phyloP scores from a whole-genome alignment of 1,284 basidiomycete species.

The Sanguinoderma infundibulare region DNA sequence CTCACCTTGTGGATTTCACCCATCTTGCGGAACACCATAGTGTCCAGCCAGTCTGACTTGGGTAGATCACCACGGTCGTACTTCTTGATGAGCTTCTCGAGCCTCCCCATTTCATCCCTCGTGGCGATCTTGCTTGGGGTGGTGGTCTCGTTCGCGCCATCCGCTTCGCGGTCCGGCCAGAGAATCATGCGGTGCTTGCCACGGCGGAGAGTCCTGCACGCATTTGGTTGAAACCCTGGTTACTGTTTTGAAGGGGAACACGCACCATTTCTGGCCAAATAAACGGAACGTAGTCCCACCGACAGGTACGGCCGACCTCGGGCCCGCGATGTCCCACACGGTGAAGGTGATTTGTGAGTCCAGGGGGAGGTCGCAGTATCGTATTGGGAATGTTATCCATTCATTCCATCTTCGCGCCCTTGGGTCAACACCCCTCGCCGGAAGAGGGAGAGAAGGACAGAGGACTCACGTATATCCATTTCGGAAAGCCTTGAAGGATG shows the following conservation, averaged over 20 bases:
- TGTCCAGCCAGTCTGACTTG: conserved; percentile 95
- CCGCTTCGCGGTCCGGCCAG: conserved; percentile 85
- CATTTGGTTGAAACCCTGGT: background rate
- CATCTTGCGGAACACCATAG: conserved; percentile 91
- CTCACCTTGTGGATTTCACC: conserved; percentile 89
- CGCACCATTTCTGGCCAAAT: conserved; percentile 90
- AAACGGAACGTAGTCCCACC: conserved; percentile 91
- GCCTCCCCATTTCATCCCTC: conserved; percentile 90
- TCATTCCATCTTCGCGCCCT: conserved; percentile 84
- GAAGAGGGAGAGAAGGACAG: background rate
- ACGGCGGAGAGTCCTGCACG: conserved; percentile 78
- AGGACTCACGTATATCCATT: conserved; percentile 72
- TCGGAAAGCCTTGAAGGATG: conserved; percentile 92
- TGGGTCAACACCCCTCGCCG: background rate
- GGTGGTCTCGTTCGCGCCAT: conserved; percentile 78
- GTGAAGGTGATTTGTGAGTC: conserved; percentile 92
- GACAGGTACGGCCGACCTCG: conserved; percentile 75
- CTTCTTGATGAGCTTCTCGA: conserved; percentile 97
- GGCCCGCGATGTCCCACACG: conserved; percentile 91
- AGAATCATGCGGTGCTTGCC: conserved; percentile 90
- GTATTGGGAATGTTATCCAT: conserved; percentile 89
- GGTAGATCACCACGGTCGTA: conserved; percentile 95
- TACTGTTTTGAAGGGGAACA: background rate
- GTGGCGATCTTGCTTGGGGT: conserved; percentile 87
- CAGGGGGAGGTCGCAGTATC: conserved; percentile 89